phyloP scores from a whole-genome alignment of 352 stramenopile species.

The Phytophthora capsici region DNA sequence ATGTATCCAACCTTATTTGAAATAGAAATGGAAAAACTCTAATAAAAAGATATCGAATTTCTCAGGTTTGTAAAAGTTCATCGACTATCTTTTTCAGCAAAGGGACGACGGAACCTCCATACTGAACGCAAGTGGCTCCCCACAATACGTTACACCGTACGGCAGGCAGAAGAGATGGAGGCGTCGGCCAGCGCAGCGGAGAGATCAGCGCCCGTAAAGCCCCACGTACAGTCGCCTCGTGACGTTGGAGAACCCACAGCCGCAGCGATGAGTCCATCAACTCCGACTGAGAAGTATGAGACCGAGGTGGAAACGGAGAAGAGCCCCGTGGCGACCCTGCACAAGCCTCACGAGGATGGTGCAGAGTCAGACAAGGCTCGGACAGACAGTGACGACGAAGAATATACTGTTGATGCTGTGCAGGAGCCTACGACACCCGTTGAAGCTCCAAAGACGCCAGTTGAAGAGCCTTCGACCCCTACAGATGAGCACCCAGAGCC shows the following conservation, averaged over 20 bases:
- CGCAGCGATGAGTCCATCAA: constrained; percentile 3
- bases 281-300: constrained; percentile 18
- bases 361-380: constrained; percentile 39
- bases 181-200: constrained; percentile 10
- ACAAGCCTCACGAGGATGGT: constrained; percentile 28
- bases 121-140: constrained; percentile 26
- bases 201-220: constrained; percentile 14
- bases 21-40: too few relatives aligned
- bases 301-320: constrained; percentile 40
- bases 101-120: constrained; percentile 17
- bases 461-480: constrained; percentile 7
- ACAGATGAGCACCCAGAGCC: constrained; percentile 7
- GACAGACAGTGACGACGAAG: constrained; percentile 42
- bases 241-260: neutral
- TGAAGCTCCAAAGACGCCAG: constrained; percentile 7
- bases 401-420: constrained; percentile 8
- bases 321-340: constrained; percentile 17
- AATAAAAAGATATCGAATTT: constrained; percentile 2
- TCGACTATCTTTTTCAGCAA: constrained; percentile 28
- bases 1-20: too few relatives aligned
- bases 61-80: constrained; percentile 9
- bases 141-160: constrained; percentile 30
- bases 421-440: constrained; percentile 4
- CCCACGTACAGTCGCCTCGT: constrained; percentile 7
- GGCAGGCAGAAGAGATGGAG: constrained; percentile 34